Evolutionary conservation across 331 rosid species (phyloP).

Genomic region (Acacia concinna): DNA sequence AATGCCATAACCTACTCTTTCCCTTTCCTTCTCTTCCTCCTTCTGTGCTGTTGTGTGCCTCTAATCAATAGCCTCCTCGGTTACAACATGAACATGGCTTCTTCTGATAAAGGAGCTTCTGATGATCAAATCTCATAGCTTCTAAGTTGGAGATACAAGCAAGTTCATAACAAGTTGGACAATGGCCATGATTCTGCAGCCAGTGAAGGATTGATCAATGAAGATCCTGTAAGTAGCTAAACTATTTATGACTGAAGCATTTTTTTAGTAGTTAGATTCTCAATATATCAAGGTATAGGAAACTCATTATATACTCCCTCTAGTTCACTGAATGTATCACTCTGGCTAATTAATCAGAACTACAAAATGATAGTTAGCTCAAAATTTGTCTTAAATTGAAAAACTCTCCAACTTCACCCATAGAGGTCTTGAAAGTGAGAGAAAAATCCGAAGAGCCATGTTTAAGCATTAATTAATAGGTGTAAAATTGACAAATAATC

Average conservation of each 20-base stretch:
- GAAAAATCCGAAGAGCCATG: too few species aligned
- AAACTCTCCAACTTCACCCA: too few species aligned
- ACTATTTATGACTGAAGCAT: not conserved
- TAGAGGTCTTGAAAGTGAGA: too few species aligned
- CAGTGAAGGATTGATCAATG: slow-evolving; percentile 41
- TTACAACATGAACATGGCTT: slow-evolving; percentile 87
- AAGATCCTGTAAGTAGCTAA: slow-evolving; percentile 73
- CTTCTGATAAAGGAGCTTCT: slow-evolving; percentile 71
- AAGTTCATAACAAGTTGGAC: slow-evolving; percentile 40
- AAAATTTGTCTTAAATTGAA: too few species aligned
- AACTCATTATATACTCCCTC: not conserved
- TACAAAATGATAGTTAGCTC: too few species aligned
- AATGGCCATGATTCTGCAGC: slow-evolving; percentile 38
- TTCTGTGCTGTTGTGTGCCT: slow-evolving; percentile 91
- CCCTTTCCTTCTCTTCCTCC: slow-evolving; percentile 84
- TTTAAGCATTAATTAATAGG: too few species aligned
- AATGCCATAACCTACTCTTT: slow-evolving; percentile 92
- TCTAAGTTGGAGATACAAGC: slow-evolving; percentile 73
- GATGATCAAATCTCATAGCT: slow-evolving; percentile 84
- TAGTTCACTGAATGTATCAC: too few species aligned
- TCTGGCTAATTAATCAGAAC: too few species aligned
- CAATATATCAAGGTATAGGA: not conserved
- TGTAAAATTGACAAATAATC: too few species aligned
- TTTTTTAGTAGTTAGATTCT: not conserved
- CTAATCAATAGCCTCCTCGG: slow-evolving; percentile 70